A percentile compares a stretch with the other conserved stretches of the same genome.
Evolutionary conservation across 1,284 basidiomycete genomes (phyloP).

Genomic region (Trichosporon inkin): DNA sequence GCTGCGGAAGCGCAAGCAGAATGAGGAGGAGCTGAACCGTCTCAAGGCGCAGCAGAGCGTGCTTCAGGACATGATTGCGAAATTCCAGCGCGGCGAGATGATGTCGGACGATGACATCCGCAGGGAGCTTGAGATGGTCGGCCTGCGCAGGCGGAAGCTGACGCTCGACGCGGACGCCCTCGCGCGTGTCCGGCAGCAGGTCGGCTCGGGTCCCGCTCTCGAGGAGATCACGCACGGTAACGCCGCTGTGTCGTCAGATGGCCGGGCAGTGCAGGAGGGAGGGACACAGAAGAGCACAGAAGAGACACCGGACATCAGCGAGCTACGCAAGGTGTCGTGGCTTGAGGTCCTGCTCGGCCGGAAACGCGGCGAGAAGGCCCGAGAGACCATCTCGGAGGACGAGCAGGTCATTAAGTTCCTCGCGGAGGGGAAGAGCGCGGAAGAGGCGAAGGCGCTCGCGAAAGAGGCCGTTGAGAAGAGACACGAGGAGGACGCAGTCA

Average conservation of each 20-base stretch:
- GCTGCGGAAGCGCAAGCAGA: slow-evolving; percentile 30
- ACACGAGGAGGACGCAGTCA: slow-evolving; percentile 20
- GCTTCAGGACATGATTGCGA: slow-evolving; percentile 31
- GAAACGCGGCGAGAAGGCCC: slow-evolving; percentile 27
- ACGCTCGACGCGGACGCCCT: background rate
- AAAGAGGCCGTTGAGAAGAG: slow-evolving; percentile 25
- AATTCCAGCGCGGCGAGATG: slow-evolving; percentile 25
- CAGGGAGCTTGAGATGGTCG: slow-evolving; percentile 49
- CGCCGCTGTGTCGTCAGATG: background rate
- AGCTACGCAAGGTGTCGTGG: slow-evolving; percentile 40
- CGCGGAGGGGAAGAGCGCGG: slow-evolving; percentile 30
- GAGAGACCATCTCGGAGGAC: slow-evolving; percentile 2
- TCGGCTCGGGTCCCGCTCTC: background rate
- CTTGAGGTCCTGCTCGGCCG: slow-evolving; percentile 42
- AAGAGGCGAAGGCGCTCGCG: slow-evolving; percentile 2
- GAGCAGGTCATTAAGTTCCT: slow-evolving; percentile 17
- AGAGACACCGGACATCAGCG: slow-evolving; percentile 21
- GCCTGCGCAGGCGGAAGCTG: slow-evolving; percentile 27
- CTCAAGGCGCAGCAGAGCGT: slow-evolving; percentile 39
- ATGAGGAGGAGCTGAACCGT: slow-evolving; percentile 31
- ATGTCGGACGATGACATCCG: slow-evolving; percentile 39
- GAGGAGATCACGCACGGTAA: background rate
- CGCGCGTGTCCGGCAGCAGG: background rate
- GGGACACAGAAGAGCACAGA: slow-evolving; percentile 24
- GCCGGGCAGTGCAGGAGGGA: slow-evolving; percentile 14